Evolutionary conservation across 2,329 filamentous ascomycete species (phyloP).

Genomic region (Shiraia sp.): DNA sequence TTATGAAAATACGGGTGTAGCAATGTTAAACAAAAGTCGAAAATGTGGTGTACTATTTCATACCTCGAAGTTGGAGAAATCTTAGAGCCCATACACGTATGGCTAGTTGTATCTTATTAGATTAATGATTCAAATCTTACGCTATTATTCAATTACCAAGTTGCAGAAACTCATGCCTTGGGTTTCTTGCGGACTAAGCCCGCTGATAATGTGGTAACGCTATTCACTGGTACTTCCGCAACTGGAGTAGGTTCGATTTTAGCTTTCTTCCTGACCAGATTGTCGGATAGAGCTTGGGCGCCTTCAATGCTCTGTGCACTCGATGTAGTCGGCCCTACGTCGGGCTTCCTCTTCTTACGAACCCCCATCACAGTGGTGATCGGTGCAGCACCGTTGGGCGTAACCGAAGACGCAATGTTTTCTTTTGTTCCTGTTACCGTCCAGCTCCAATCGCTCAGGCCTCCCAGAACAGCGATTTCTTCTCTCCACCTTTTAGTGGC

Average conservation of each 20-base stretch:
- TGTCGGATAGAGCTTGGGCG: slow-evolving; percentile 22
- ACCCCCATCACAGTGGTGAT: slow-evolving; percentile 33
- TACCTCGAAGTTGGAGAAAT: too few species aligned
- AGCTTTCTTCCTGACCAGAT: slow-evolving; percentile 37
- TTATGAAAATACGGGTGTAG: too few species aligned
- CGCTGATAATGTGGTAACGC: slow-evolving; percentile 33
- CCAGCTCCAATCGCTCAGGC: slow-evolving; percentile 33
- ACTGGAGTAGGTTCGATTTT: slow-evolving; percentile 26
- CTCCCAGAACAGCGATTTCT: slow-evolving; percentile 60
- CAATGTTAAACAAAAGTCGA: too few species aligned
- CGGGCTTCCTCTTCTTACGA: slow-evolving; percentile 42
- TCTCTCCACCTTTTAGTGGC: slow-evolving; percentile 73
- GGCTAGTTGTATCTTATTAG: too few species aligned
- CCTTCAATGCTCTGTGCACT: slow-evolving; percentile 7
- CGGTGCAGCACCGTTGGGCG: slow-evolving; percentile 13
- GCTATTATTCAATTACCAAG: too few species aligned
- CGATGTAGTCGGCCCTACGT: slow-evolving; percentile 10
- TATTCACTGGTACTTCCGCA: slow-evolving; percentile 14
- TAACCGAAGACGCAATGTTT: not conserved
- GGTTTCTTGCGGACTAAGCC: slow-evolving; percentile 42
- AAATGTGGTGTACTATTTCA: too few species aligned
- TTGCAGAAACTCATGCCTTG: slow-evolving; percentile 16
- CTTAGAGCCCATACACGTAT: too few species aligned
- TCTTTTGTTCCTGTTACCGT: slow-evolving; percentile 33
- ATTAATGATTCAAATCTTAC: not conserved